Evolutionary conservation across 2,329 filamentous ascomycete species (phyloP).

Genomic region (Fusarium floridanum): DNA sequence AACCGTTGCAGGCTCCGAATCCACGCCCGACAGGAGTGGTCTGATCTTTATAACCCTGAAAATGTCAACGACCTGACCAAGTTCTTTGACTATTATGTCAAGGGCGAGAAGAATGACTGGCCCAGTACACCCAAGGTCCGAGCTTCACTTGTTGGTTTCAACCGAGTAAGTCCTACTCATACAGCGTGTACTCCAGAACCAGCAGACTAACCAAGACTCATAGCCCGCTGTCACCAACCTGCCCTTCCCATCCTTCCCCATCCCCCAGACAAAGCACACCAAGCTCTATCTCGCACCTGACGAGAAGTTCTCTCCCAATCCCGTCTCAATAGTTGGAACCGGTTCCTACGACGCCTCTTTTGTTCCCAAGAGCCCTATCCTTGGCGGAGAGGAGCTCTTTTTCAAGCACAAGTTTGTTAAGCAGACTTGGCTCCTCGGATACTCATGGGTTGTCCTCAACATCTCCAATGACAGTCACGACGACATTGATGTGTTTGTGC

Average conservation of each 20-base stretch:
- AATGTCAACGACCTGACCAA: background rate
- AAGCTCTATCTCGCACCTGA: background rate
- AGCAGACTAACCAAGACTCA: background rate
- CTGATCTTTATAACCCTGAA: background rate
- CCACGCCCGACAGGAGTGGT: background rate
- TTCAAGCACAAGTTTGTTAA: background rate
- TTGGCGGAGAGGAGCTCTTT: background rate
- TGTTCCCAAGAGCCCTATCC: background rate
- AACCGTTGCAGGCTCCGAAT: background rate
- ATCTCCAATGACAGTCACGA: background rate
- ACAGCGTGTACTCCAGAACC: no score
- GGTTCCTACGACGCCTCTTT: background rate
- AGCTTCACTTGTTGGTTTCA: background rate
- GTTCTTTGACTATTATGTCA: background rate
- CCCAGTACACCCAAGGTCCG: background rate
- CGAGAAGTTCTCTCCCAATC: background rate
- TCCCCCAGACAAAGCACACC: background rate
- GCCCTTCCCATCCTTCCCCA: background rate
- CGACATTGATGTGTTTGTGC: background rate
- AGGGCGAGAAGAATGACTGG: background rate
- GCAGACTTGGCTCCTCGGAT: background rate
- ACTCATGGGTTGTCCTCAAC: background rate
- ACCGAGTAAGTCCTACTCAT: background rate
- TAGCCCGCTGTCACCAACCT: background rate
- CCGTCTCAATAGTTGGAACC: background rate